phyloP scores from a whole-genome alignment of 306 rosid species.

The Fragaria iinumae region DNA sequence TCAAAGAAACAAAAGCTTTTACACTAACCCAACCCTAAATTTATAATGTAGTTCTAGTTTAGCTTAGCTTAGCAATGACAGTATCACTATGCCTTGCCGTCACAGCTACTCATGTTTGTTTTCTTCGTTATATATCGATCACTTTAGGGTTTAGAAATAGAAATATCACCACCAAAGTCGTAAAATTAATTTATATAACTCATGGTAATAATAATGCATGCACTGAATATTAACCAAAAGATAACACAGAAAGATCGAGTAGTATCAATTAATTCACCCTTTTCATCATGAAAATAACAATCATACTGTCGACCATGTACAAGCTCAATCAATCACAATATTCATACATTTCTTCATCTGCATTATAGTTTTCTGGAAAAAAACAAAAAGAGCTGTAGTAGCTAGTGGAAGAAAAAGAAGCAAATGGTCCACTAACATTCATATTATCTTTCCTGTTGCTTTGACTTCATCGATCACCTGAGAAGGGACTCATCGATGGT shows the following conservation, averaged over 20 bases:
- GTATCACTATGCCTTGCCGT: slow-evolving; percentile 40
- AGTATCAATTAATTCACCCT: slow-evolving; percentile 15
- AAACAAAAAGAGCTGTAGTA: not conserved
- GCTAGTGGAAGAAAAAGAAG: not conserved
- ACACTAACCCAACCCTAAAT: slow-evolving; percentile 39
- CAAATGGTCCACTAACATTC: slow-evolving; percentile 30
- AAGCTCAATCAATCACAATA: slow-evolving; percentile 16
- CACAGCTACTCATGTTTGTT: slow-evolving; percentile 45
- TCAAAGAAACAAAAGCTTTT: slow-evolving; percentile 36
- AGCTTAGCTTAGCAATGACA: not conserved
- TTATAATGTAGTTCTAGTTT: not conserved
- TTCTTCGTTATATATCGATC: not conserved
- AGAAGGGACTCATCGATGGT: slow-evolving; percentile 52
- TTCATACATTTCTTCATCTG: slow-evolving; percentile 4
- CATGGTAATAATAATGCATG: slow-evolving; percentile 22
- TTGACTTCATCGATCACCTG: slow-evolving; percentile 8
- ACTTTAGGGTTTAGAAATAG: not conserved
- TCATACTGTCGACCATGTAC: slow-evolving; percentile 17
- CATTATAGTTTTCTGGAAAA: slow-evolving; percentile 14
- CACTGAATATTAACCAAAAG: slow-evolving; percentile 21
- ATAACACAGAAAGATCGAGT: slow-evolving; percentile 1
- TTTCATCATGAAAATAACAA: slow-evolving; percentile 24
- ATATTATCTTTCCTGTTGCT: slow-evolving; percentile 9
- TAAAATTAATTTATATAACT: not conserved
- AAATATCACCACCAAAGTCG: not conserved